Evolutionary conservation across 352 stramenopile genomes (phyloP).

Genomic region (Peronospora farinosa): DNA sequence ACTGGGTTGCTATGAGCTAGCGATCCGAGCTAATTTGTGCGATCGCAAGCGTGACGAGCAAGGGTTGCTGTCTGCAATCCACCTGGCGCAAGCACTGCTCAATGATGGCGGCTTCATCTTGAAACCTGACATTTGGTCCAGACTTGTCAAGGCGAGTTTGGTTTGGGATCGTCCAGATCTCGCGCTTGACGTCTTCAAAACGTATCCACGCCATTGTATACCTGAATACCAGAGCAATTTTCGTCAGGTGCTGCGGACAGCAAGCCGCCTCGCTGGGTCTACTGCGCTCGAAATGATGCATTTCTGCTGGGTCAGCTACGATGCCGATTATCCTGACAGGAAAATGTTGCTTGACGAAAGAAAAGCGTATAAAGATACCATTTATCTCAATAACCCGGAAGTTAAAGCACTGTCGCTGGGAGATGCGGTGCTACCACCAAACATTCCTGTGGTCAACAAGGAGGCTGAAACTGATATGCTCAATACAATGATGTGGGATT

Average conservation of each 20-base stretch:
- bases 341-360: slow-evolving; percentile 17
- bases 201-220: slow-evolving; percentile 33
- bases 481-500: slow-evolving; percentile 48
- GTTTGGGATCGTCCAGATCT: slow-evolving; percentile 28
- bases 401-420: slow-evolving; percentile 9
- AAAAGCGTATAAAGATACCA: slow-evolving; percentile 18
- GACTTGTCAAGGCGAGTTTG: slow-evolving; percentile 41
- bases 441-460: slow-evolving; percentile 14
- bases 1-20: slow-evolving; percentile 32
- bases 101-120: slow-evolving; percentile 40
- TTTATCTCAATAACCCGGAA: slow-evolving; percentile 13
- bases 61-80: slow-evolving; percentile 33
- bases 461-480: slow-evolving; percentile 28
- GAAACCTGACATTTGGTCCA: slow-evolving; percentile 36
- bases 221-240: slow-evolving; percentile 35
- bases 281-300: slow-evolving; percentile 39
- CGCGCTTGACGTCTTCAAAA: slow-evolving; percentile 40
- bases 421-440: slow-evolving; percentile 7
- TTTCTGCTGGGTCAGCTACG: slow-evolving; percentile 26
- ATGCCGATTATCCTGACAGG: slow-evolving; percentile 14
- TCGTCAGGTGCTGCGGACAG: slow-evolving; percentile 33
- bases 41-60: slow-evolving; percentile 21
- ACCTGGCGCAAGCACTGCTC: slow-evolving; percentile 27
- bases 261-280: slow-evolving; percentile 25
- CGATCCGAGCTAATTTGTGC: slow-evolving; percentile 32